These are phyloP conservation scores for Excoecaria agallocha DNA, from an alignment of 345 rosid species.

Conservation along the genomic window DNA sequence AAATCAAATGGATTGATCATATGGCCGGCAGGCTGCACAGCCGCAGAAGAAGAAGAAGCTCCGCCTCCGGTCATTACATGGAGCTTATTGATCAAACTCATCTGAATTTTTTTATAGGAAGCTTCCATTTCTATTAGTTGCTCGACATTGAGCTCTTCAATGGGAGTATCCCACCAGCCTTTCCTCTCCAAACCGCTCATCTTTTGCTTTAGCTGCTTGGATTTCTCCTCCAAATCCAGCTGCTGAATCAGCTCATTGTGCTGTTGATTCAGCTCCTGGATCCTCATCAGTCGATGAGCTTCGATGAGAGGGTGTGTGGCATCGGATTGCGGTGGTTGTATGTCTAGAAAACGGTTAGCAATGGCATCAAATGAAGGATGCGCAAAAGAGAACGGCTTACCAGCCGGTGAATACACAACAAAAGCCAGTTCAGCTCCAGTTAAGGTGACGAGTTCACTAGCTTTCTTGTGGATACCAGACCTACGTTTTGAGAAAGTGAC, in stretches of 20 bases:
- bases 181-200: background rate
- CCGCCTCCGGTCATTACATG: no score
- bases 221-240: slow-evolving; percentile 19
- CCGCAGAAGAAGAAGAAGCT: no score
- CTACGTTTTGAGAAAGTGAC: slow-evolving; percentile 37
- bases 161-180: slow-evolving; percentile 29
- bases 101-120: no score
- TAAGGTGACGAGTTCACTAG: slow-evolving; percentile 29
- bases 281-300: slow-evolving; percentile 27
- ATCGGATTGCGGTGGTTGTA: background rate
- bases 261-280: slow-evolving; percentile 18
- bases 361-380: slow-evolving; percentile 16
- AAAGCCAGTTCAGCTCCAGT: slow-evolving; percentile 7
- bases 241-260: slow-evolving; percentile 1
- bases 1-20: no score
- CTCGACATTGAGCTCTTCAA: slow-evolving; percentile 13
- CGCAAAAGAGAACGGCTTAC: slow-evolving; percentile 16
- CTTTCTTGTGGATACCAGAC: slow-evolving; percentile 39
- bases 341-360: slow-evolving; percentile 20
- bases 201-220: slow-evolving; percentile 3
- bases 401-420: slow-evolving; percentile 12
- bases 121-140: no score
- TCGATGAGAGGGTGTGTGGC: slow-evolving; percentile 24
- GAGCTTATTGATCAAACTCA: no score
- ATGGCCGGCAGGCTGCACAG: no score